A percentile compares a stretch with the other conserved stretches of the same genome.
Evolutionary conservation across 2,329 filamentous ascomycete genomes (phyloP).

Genomic region (Ascochyta fabae): DNA sequence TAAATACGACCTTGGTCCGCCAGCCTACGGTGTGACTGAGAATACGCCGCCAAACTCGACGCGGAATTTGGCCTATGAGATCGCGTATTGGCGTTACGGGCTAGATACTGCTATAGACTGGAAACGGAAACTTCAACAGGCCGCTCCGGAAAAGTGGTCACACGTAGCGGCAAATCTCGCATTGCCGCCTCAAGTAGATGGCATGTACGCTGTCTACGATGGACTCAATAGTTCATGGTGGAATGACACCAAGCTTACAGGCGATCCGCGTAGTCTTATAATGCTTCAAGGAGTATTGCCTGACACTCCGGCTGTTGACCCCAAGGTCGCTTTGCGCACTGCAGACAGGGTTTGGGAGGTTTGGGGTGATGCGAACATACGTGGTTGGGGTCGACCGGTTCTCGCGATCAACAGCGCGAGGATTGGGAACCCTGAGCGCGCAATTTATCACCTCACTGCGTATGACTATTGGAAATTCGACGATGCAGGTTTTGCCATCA

Average conservation of each 20-base stretch:
- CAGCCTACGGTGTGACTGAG: conserved; percentile 59
- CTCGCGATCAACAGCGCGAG: conserved; percentile 39
- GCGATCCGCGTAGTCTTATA: conserved; percentile 36
- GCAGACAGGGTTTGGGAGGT: conserved; percentile 34
- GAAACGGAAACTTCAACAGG: conserved; percentile 56
- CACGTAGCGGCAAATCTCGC: conserved; percentile 61
- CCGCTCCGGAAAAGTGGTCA: conserved; percentile 55
- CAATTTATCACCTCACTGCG: conserved; percentile 53
- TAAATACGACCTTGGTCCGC: conserved; percentile 60
- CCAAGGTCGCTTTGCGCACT: conserved; percentile 31
- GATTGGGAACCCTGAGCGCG: conserved; percentile 29
- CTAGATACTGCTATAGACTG: conserved; percentile 60
- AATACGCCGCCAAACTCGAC: conserved; percentile 64
- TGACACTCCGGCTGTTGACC: conserved; percentile 31
- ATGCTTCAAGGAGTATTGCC: conserved; percentile 39
- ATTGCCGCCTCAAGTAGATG: conserved; percentile 57
- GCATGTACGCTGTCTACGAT: conserved; percentile 62
- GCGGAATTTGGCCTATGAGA: conserved; percentile 64
- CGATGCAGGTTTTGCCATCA: conserved; percentile 59
- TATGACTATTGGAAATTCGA: conserved; percentile 61
- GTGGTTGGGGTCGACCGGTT: conserved; percentile 41
- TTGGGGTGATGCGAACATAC: conserved; percentile 39
- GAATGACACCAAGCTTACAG: conserved; percentile 30
- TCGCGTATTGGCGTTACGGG: conserved; percentile 66
- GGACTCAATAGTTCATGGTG: conserved; percentile 48